phyloP scores from a whole-genome alignment of 1,139 yeast species.

The Saccharomyces hybrid region DNA sequence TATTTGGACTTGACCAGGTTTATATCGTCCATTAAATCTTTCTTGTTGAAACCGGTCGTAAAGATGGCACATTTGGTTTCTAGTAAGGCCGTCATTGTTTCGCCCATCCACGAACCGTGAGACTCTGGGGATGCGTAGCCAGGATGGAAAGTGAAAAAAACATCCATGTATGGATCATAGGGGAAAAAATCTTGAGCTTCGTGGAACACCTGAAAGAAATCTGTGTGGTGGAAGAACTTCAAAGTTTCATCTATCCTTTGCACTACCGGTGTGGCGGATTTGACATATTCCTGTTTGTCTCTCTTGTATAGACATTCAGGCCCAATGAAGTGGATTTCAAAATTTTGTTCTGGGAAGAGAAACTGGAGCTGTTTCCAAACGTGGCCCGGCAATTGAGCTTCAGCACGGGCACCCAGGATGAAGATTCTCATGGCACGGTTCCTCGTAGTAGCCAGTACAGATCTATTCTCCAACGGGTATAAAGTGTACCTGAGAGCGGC shows the following conservation, averaged over 20 bases:
- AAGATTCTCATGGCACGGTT: slow-evolving; percentile 88
- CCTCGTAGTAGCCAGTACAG: slow-evolving; percentile 45
- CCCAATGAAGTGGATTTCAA: slow-evolving; percentile 87
- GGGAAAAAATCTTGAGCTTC: slow-evolving; percentile 94
- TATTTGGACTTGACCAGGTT: slow-evolving; percentile 60
- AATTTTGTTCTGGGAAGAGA: slow-evolving; percentile 71
- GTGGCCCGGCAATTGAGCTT: slow-evolving; percentile 86
- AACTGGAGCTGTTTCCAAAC: slow-evolving; percentile 93
- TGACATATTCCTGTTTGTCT: slow-evolving; percentile 47
- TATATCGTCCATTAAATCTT: slow-evolving; percentile 64
- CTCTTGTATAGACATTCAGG: slow-evolving; percentile 81
- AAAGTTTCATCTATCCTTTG: slow-evolving; percentile 70
- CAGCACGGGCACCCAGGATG: slow-evolving; percentile 86
- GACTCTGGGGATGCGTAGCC: slow-evolving; percentile 84
- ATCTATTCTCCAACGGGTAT: slow-evolving; percentile 54
- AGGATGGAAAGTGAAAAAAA: slow-evolving; percentile 90
- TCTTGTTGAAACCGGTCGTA: slow-evolving; percentile 81
- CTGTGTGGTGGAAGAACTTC: slow-evolving; percentile 74
- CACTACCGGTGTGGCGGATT: slow-evolving; percentile 47
- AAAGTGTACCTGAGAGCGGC: slow-evolving; percentile 87
- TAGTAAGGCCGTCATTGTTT: slow-evolving; percentile 73
- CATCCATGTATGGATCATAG: slow-evolving; percentile 91
- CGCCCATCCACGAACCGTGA: slow-evolving; percentile 81
- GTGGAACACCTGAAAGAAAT: slow-evolving; percentile 83
- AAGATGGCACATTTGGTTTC: slow-evolving; percentile 90